Base-by-base conservation (phyloP, 2,329 filamentous ascomycete species). In the Penicillium oxalicum region DNA sequence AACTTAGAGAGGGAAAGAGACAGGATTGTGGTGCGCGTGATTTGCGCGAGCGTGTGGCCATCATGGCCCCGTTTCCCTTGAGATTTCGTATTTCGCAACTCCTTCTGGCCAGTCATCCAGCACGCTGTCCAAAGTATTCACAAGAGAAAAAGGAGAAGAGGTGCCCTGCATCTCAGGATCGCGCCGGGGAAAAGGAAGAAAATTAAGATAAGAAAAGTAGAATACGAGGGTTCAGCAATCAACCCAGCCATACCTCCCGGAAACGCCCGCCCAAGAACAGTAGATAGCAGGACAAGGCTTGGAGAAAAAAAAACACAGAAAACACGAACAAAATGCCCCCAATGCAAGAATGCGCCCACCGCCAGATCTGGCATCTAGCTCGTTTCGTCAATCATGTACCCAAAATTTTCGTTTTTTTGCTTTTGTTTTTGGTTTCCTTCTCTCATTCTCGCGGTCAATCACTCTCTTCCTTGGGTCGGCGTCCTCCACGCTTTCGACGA, bases 401-500 rank as follows among this genome's bases (percentile, higher is more conserved):
- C 18, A 18, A 18, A 18, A 18, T 18, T 18, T 18, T 18, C 18
- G 18, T 18, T 18, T 18, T 18, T 18, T 18, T 18, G 18, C 2
- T 2, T 18, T 18, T 18, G 18, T 18, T 18, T 18, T 18, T 18
- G 18, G 18, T 18, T 18, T 18, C 18, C 18, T 18, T 18, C 18
- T 18, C 18, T 18, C 18, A 18, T 18, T 18, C 18, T 18, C 18
- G 18, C 18, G 18, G 18, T 18, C 62, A 70, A 48, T 69, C 68
- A 35, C 64, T 65, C 42, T 71, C 69, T 37, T 71, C 69, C 57
- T 70, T 73, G 40, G 67, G 69, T 45, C 66, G 65, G 27, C 68
- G 65, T 5, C 65, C 64, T 5, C 67, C 64, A 11, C 68, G 69
- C 62, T 75, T 77, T 58, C 68, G 72, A 63, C 73, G 76, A 50